A percentile compares a stretch with the other conserved stretches of the same genome.
Evolutionary conservation across 108 stramenopile species (phyloP).

Genomic region (Aurantiochytrium sp.): DNA sequence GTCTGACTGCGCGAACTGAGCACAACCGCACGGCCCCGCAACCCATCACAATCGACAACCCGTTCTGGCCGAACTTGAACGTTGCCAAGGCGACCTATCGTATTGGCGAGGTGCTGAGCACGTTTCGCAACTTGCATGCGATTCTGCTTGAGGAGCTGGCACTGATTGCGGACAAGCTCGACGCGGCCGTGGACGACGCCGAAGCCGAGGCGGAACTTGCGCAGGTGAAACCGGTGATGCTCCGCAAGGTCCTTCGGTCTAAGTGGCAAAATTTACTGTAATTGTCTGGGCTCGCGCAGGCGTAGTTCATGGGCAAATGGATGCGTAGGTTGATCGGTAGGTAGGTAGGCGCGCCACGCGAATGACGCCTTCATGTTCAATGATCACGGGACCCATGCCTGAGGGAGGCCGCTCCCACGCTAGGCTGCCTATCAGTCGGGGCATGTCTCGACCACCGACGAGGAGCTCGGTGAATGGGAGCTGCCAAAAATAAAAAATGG

Average conservation of each 20-base stretch:
- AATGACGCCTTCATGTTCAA: too few species aligned
- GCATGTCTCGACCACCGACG: too few species aligned
- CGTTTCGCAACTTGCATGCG: not conserved
- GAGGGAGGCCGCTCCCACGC: too few species aligned
- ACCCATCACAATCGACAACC: slow-evolving; percentile 18
- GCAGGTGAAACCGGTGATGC: not conserved
- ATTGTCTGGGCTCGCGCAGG: too few species aligned
- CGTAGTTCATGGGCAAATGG: too few species aligned
- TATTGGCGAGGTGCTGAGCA: not conserved
- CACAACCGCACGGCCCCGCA: not conserved
- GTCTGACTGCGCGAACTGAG: not conserved
- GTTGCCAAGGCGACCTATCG: not conserved
- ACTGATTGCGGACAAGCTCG: not conserved
- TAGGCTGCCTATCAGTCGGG: too few species aligned
- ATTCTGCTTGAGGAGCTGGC: not conserved
- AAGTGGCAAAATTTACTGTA: not conserved
- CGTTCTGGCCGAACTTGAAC: not conserved
- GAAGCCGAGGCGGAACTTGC: not conserved
- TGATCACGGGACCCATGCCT: too few species aligned
- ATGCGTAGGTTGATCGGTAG: too few species aligned
- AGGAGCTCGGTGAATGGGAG: too few species aligned
- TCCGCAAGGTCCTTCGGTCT: not conserved
- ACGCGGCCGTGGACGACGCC: too few species aligned
- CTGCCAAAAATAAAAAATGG: too few species aligned
- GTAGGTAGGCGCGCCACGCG: too few species aligned